Evolutionary conservation across 2,329 filamentous ascomycete species (phyloP).

Genomic region (Fulvia fulva): DNA sequence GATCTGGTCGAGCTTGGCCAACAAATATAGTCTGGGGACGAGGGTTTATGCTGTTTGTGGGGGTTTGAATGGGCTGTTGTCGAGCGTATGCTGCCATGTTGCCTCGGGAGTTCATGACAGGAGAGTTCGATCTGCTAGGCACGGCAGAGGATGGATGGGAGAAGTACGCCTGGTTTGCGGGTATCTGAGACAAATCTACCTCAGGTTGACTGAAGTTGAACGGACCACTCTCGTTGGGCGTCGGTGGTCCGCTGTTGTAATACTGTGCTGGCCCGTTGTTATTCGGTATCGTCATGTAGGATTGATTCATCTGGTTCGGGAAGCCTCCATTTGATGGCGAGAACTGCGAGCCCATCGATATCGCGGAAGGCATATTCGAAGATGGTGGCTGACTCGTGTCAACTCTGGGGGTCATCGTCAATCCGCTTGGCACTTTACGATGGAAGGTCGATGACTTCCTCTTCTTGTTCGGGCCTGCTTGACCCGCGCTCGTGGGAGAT

Average conservation of each 20-base stretch:
- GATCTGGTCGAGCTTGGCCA: slow-evolving; percentile 13
- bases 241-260: slow-evolving; percentile 31
- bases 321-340: slow-evolving; percentile 40
- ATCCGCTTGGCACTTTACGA: slow-evolving; percentile 64
- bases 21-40: slow-evolving; percentile 18
- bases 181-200: slow-evolving; percentile 22
- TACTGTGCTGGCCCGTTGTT: slow-evolving; percentile 28
- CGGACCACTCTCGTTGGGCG: slow-evolving; percentile 27
- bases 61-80: slow-evolving; percentile 28
- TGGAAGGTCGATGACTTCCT: slow-evolving; percentile 57
- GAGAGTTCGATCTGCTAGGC: slow-evolving; percentile 72
- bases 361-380: slow-evolving; percentile 27
- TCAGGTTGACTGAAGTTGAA: slow-evolving; percentile 26
- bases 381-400: slow-evolving; percentile 50
- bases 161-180: slow-evolving; percentile 28
- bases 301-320: slow-evolving; percentile 23
- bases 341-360: slow-evolving; percentile 34
- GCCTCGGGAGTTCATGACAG: slow-evolving; percentile 43
- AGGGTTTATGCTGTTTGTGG: slow-evolving; percentile 22
- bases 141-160: slow-evolving; percentile 31
- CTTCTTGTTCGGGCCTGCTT: slow-evolving; percentile 70
- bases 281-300: slow-evolving; percentile 33
- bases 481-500: slow-evolving; percentile 58
- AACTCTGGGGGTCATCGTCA: slow-evolving; percentile 74
- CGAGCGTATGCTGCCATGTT: slow-evolving; percentile 34